Percentiles rank a stretch among this genome's conserved stretches.
Evolutionary conservation across 1,284 basidiomycete genomes (phyloP).

Genomic region (Sporisorium exsertum): DNA sequence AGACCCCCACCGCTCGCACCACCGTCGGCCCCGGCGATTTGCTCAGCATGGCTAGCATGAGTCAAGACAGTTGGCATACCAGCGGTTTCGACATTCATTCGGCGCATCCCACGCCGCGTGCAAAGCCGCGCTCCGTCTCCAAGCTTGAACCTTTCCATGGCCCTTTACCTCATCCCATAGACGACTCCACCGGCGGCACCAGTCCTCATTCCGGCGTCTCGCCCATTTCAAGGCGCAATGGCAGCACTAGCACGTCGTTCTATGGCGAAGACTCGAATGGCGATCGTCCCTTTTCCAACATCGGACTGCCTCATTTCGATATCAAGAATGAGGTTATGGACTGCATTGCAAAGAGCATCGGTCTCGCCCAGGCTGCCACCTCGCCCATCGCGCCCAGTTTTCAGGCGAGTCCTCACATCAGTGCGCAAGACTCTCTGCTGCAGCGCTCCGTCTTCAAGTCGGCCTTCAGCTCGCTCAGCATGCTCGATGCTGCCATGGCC

Average conservation of each 20-base stretch:
- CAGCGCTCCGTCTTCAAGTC: constrained; percentile 74
- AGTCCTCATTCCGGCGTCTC: constrained; percentile 26
- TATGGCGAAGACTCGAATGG: constrained; percentile 15
- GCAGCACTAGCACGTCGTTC: constrained; percentile 11
- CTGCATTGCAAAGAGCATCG: constrained; percentile 96
- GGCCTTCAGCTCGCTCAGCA: constrained; percentile 86
- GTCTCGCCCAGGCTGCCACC: constrained; percentile 80
- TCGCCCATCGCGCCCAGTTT: constrained; percentile 65
- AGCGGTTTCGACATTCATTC: constrained; percentile 39
- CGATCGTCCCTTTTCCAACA: constrained; percentile 33
- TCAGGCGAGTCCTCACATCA: constrained; percentile 64
- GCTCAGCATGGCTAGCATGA: constrained; percentile 71
- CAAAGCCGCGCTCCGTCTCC: constrained; percentile 37
- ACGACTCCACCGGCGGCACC: constrained; percentile 27
- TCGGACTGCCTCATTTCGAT: constrained; percentile 78
- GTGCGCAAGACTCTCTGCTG: constrained; percentile 43
- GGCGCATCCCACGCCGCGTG: constrained; percentile 42
- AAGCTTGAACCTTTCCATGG: constrained; percentile 48
- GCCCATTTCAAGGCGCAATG: constrained; percentile 22
- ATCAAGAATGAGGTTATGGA: constrained; percentile 94
- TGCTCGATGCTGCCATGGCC: constrained; percentile 71
- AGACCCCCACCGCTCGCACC: constrained; percentile 56
- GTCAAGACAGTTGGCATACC: constrained; percentile 38
- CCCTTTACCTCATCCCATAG: constrained; percentile 40
- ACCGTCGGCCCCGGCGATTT: constrained; percentile 72